Percentiles rank a stretch among this genome's conserved stretches.
Conservation (phyloP, 306 rosid species). For the Astragalus glycyphyllos region DNA sequence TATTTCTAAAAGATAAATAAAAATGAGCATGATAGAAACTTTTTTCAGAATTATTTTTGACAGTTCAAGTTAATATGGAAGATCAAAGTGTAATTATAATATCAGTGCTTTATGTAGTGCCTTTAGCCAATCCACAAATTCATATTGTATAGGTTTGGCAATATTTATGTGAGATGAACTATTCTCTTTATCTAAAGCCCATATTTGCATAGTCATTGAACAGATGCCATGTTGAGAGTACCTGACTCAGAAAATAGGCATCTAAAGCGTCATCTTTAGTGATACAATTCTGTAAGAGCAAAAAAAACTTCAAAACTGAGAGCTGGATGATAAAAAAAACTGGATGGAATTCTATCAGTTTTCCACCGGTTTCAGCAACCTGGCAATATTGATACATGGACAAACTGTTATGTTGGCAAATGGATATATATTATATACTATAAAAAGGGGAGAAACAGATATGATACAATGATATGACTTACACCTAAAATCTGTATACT, state of each 20-base stretch:
- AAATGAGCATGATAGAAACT: not conserved
- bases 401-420: conserved; percentile 43
- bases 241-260: conserved; percentile 46
- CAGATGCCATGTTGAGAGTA: conserved; percentile 42
- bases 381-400: conserved; percentile 47
- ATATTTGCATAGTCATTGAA: conserved; percentile 37
- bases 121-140: conserved; percentile 31
- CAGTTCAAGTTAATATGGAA: conserved; percentile 2
- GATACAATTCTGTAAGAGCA: conserved; percentile 44
- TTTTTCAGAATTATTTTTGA: not conserved
- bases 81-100: conserved; percentile 1
- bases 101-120: conserved; percentile 2
- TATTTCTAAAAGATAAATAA: not conserved
- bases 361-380: conserved; percentile 54
- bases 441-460: conserved; percentile 36
- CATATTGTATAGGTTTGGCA: conserved; percentile 24
- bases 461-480: conserved; percentile 42
- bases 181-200: conserved; percentile 25
- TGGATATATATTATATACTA: conserved; percentile 36
- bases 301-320: conserved; percentile 38
- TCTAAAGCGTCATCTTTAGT: conserved; percentile 40
- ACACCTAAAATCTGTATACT: conserved; percentile 76
- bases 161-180: conserved; percentile 7
- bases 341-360: conserved; percentile 40
- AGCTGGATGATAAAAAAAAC: conserved; percentile 36